These are phyloP conservation scores for Penicillium fimorum DNA, from an alignment of 495 filamentous ascomycete species.

Conservation along the genomic window DNA sequence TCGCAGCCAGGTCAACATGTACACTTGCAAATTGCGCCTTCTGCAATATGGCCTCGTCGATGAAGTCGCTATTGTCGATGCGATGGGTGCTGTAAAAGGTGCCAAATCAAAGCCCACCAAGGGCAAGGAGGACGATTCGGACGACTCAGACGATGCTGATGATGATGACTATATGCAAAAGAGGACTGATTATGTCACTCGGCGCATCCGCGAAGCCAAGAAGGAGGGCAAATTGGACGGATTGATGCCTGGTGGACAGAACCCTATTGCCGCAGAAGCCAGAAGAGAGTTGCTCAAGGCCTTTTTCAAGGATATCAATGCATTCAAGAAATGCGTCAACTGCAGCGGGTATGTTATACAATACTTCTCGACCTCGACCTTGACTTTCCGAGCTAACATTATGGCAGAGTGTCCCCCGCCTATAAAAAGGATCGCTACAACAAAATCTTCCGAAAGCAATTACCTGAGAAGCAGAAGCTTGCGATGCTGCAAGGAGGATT, in stretches of 20 bases:
- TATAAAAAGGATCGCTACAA: slow-evolving; percentile 84
- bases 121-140: slow-evolving; percentile 46
- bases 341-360: slow-evolving; percentile 61
- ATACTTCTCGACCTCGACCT: not conserved
- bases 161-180: slow-evolving; percentile 63
- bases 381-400: slow-evolving; percentile 14
- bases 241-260: slow-evolving; percentile 63
- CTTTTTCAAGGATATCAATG: slow-evolving; percentile 68
- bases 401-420: slow-evolving; percentile 61
- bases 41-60: slow-evolving; percentile 80
- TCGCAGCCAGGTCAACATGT: slow-evolving; percentile 68
- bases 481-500: slow-evolving; percentile 71
- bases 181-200: slow-evolving; percentile 68
- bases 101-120: slow-evolving; percentile 31
- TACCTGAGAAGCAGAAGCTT: slow-evolving; percentile 65
- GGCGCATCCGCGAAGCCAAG: slow-evolving; percentile 56
- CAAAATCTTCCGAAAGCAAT: slow-evolving; percentile 88
- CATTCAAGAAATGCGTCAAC: slow-evolving; percentile 64
- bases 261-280: slow-evolving; percentile 73
- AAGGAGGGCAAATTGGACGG: slow-evolving; percentile 44
- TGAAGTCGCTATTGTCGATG: slow-evolving; percentile 66
- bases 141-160: slow-evolving; percentile 52
- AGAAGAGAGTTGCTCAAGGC: slow-evolving; percentile 73
- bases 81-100: slow-evolving; percentile 42
- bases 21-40: slow-evolving; percentile 80